Evolutionary conservation across 208 protist species (phyloP).

Genomic region (Crithidia sp.): DNA sequence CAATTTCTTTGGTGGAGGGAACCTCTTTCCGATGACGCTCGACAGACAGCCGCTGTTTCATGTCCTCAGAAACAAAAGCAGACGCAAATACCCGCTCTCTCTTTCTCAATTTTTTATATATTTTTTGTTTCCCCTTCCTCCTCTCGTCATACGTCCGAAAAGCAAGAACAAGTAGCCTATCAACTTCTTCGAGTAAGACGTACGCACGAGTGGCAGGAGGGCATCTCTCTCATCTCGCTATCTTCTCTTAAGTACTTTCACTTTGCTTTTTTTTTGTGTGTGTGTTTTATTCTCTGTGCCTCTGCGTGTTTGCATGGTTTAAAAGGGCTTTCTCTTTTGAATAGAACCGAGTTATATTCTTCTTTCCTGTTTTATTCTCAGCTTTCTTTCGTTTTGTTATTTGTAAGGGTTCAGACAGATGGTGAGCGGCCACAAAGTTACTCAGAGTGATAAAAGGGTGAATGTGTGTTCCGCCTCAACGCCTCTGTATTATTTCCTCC

Average conservation of each 20-base stretch:
- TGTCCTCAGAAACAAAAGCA: no score
- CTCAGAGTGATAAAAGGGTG: no score
- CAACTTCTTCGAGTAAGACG: conserved; percentile 19
- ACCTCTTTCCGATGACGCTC: no score
- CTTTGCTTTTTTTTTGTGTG: conserved; percentile 9
- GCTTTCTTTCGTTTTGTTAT: no score
- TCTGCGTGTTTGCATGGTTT: not conserved
- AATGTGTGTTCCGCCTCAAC: no score
- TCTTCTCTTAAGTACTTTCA: not conserved
- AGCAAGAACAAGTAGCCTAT: conserved; percentile 23
- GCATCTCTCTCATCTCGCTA: not conserved
- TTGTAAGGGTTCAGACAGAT: no score
- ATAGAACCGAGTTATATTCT: not conserved
- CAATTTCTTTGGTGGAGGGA: not conserved
- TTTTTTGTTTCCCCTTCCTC: not conserved
- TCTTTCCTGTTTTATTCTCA: not conserved
- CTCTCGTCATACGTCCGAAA: conserved; percentile 1
- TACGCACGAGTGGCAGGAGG: not conserved
- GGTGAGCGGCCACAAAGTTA: no score
- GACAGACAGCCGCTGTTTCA: no score
- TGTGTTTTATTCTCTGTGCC: conserved; percentile 2
- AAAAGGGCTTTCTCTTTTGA: no score
- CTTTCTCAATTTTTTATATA: not conserved
- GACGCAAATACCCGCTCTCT: not conserved
- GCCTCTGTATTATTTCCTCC: no score